Base-by-base conservation (phyloP, 2,329 filamentous ascomycete species). In the Hypoxylon sp. region DNA sequence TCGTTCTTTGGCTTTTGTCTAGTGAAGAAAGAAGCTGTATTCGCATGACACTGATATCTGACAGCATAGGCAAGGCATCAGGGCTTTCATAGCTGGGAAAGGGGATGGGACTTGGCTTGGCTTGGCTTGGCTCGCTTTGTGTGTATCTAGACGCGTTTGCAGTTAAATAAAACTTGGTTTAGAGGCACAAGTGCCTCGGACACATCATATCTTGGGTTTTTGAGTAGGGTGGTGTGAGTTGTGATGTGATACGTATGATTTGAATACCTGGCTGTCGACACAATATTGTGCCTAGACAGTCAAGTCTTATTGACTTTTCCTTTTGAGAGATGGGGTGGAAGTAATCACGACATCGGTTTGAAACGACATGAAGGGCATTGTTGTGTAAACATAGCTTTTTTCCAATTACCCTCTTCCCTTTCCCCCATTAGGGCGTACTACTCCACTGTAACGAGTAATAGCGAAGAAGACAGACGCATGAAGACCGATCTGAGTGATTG, bases 111-210 rank as follows among this genome's bases (percentile, higher is more conserved):
- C n/a, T n/a, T n/a, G n/a, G n/a, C n/a, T n/a, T n/a, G n/a, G n/a
- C n/a, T 52, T 46, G 12, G 27, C 29, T 55, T 21, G 37, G 37
- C 37, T 41, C 37, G 16, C 37, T 23, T n/a, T 46, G 29, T 23
- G 62, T 78, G 76, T 78, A 78, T 74, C 65, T 78, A 77, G 65
- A 70, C 71, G 71, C 65, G 60, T 63, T 66, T 50, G 71, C 74
- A 77, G 77, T 74, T 77, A 75, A 78, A 77, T 76, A 76, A 77
- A 70, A 73, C 62, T 73, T 69, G 70, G 73, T 78, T 76, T 72
- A 68, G 76, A 63, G 77, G 77, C 76, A 75, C 67, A 76, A 73
- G 72, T 77, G 75, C 75, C 76, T 76, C 75, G 61, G 46, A 53
- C 47, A 62, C 70, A 59, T 59, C 30, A 50, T 30, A 37, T 60